phyloP scores from a whole-genome alignment of 306 rosid species.

The Rubus idaeus region DNA sequence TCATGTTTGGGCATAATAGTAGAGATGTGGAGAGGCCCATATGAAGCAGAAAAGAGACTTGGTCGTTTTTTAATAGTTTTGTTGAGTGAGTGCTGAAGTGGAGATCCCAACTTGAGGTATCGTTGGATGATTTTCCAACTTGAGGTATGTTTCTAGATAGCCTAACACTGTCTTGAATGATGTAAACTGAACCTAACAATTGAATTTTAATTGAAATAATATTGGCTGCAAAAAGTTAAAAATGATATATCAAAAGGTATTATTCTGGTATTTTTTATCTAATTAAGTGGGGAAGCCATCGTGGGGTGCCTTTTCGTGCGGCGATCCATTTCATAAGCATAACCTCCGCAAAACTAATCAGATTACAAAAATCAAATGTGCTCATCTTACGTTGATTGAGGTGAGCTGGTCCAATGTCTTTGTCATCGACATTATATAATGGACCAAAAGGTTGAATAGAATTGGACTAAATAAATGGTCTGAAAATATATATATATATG shows the following conservation, averaged over 20 bases:
- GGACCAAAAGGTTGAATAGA: too few relatives aligned
- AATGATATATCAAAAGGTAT: not conserved
- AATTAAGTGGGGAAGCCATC: not conserved
- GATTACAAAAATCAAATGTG: conserved; percentile 6
- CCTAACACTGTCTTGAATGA: not conserved
- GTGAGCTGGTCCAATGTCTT: conserved; percentile 1
- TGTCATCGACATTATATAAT: not conserved
- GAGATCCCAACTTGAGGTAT: not conserved
- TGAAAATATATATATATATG: too few relatives aligned
- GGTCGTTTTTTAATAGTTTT: too few relatives aligned
- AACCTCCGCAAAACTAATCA: not conserved
- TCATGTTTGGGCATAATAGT: not conserved
- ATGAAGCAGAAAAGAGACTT: too few relatives aligned
- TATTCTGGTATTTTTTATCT: not conserved
- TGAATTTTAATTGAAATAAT: too few relatives aligned
- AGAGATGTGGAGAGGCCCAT: not conserved
- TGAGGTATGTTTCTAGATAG: not conserved
- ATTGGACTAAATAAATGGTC: too few relatives aligned
- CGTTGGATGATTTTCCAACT: too few relatives aligned
- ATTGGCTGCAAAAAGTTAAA: not conserved
- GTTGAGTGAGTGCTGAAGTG: too few relatives aligned
- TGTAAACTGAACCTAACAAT: not conserved
- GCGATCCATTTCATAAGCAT: conserved; percentile 4
- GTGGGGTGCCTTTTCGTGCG: not conserved
- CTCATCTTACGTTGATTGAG: conserved; percentile 9